Evolutionary conservation across 345 rosid species (phyloP).

Genomic region (Populus davidiana): DNA sequence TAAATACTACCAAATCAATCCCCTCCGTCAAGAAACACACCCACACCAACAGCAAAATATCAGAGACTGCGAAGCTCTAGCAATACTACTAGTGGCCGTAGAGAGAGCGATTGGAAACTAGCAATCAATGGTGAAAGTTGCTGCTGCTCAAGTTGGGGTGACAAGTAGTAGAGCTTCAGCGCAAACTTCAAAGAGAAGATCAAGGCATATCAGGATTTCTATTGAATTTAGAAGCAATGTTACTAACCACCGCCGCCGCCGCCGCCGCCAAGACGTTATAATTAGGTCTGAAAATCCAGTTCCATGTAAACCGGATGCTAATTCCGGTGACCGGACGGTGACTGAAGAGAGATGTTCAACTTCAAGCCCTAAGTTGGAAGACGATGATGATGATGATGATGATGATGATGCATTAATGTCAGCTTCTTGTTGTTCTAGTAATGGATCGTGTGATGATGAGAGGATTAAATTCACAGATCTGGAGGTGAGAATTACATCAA

Average conservation of each 20-base stretch:
- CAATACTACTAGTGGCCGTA: neutral
- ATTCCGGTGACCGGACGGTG: constrained; percentile 11
- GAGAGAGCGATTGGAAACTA: constrained; percentile 18
- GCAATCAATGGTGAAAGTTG: constrained; percentile 25
- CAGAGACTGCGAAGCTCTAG: no score
- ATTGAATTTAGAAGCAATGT: constrained; percentile 39
- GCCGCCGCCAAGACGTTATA: neutral
- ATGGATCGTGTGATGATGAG: constrained; percentile 40
- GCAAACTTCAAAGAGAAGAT: constrained; percentile 24
- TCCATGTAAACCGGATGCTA: neutral
- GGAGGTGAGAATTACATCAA: constrained; percentile 35
- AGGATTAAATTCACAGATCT: constrained; percentile 44
- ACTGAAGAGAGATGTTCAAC: constrained; percentile 18
- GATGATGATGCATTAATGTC: neutral
- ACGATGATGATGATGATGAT: constrained; percentile 18
- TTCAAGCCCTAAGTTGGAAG: constrained; percentile 25
- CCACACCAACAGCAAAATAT: no score
- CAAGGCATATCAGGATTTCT: constrained; percentile 17
- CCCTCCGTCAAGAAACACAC: neutral
- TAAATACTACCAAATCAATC: neutral
- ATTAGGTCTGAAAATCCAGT: constrained; percentile 15
- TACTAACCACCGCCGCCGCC: neutral
- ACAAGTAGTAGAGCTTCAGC: constrained; percentile 21
- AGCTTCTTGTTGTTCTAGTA: constrained; percentile 57
- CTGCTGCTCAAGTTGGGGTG: constrained; percentile 32